Evolutionary conservation across 371 early-diverging fungal species (phyloP), one percentile per base, ranked within the genome.

Genomic region (Mucor sp.): DNA sequence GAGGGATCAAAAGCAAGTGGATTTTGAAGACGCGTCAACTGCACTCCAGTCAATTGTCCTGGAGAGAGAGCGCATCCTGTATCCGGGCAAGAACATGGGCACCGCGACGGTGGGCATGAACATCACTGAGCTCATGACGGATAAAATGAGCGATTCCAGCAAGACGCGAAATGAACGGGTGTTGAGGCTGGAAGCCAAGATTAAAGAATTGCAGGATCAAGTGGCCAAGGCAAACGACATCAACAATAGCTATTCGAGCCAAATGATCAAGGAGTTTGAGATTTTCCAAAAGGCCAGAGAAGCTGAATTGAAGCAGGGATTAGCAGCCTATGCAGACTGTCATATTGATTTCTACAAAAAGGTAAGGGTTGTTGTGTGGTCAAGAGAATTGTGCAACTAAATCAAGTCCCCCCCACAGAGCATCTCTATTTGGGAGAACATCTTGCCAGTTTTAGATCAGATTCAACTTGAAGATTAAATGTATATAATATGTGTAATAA

Each of bases 1-100:
- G 66, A 85, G 97, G 41, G 97, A 97, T 79, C 94, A 95, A 69
- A 97, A 96, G 75, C 97, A 97, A 76, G 86, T 95, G 11, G 95
- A 96, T 74, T 91, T 89, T 76, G 97, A 97, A 77, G 96, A 92
- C 53, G 78, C 96, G 37, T 86, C 91, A 1, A 82, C 84, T 58
- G 92, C 90, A 59, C 76, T 94, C 43, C 89, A 91, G 71, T 85
- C 77, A 69, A 87, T 84, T 61, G 79, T 74, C 30, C 81, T 77
- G 25, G 94, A 88, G 79, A 87, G 79, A 58, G 88, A 90, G 32
- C 76, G 87, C 21, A 67, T 91, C 47, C 58, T 83, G 32, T 82
- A 86, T 77, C 86, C 80, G 60, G 72, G 76, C n/a, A 71, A 69
- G 32, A 55, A 64, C 15, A 43, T 70, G 33, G 86, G 84, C 62